Percentiles rank a stretch among this genome's conserved stretches.
Evolutionary conservation across 2,329 filamentous ascomycete genomes (phyloP).

Genomic region (Macrophomina tecta): DNA sequence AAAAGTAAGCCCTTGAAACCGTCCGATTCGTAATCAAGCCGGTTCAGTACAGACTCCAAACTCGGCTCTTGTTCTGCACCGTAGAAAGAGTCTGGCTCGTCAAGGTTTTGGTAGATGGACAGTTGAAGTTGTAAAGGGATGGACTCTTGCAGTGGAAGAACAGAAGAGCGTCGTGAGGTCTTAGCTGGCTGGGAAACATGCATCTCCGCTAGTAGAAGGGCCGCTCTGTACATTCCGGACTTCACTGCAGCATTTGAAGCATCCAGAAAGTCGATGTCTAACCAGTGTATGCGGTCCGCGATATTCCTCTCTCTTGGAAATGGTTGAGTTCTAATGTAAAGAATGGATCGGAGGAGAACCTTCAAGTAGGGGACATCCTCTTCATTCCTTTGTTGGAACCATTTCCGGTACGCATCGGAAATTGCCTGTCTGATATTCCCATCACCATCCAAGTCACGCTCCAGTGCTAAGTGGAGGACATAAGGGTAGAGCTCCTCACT

Average conservation of each 20-base stretch:
- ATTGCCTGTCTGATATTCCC: conserved; percentile 62
- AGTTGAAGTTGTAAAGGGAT: conserved; percentile 73
- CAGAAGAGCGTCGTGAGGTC: conserved; percentile 71
- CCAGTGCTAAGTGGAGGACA: conserved; percentile 80
- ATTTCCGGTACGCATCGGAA: conserved; percentile 69
- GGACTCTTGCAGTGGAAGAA: conserved; percentile 47
- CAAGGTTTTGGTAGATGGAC: conserved; percentile 86
- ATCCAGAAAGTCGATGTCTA: conserved; percentile 77
- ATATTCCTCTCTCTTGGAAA: conserved; percentile 77
- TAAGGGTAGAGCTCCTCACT: conserved; percentile 80
- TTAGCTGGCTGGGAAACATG: conserved; percentile 59
- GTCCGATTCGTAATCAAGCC: conserved; percentile 87
- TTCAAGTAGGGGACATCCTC: conserved; percentile 67
- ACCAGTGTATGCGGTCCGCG: conserved; percentile 80
- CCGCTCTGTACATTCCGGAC: conserved; percentile 87
- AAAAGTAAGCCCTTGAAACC: conserved; percentile 88
- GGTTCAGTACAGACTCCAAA: conserved; percentile 76
- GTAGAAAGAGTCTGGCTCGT: conserved; percentile 96
- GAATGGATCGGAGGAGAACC: conserved; percentile 76
- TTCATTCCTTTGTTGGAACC: conserved; percentile 61
- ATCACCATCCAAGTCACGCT: conserved; percentile 68
- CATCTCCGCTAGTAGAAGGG: conserved; percentile 82
- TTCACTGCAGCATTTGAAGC: conserved; percentile 74
- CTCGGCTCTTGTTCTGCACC: conserved; percentile 81
- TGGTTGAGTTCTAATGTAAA: conserved; percentile 87